Conservation (phyloP, 371 early-diverging fungal genomes). For the Mortierella sp. region DNA sequence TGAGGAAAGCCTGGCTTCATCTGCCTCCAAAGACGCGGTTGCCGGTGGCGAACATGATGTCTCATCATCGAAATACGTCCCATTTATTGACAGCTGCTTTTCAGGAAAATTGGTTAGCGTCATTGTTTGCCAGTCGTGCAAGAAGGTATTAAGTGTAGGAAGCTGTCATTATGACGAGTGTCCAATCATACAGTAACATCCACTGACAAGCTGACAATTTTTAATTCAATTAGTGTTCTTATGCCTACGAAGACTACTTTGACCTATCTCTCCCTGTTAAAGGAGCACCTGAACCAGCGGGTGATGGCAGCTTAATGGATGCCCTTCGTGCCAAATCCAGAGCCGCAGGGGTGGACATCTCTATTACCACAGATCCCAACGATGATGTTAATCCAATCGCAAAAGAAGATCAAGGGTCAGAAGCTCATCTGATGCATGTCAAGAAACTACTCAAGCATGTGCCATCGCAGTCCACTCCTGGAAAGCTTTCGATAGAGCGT, state of each 20-base stretch:
- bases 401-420: conserved; percentile 25
- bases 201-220: not conserved
- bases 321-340: conserved; percentile 25
- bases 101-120: conserved; percentile 70
- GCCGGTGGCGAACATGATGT: not conserved
- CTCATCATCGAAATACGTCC: conserved; percentile 51
- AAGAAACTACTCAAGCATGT: conserved; percentile 45
- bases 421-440: conserved; percentile 35
- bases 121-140: conserved; percentile 71
- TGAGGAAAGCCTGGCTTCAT: not conserved
- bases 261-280: conserved; percentile 40
- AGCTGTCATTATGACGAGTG: not conserved
- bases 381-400: conserved; percentile 26
- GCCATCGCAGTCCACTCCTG: conserved; percentile 14
- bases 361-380: not conserved
- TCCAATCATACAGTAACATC: not conserved
- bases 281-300: conserved; percentile 16
- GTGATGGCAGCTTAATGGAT: conserved; percentile 27
- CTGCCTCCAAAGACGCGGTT: not conserved
- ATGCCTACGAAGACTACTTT: conserved; percentile 41
- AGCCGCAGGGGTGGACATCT: conserved; percentile 12
- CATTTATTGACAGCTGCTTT: conserved; percentile 75
- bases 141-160: conserved; percentile 56
- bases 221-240: conserved; percentile 28
- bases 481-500: conserved; percentile 33